Base-by-base conservation (phyloP, 371 early-diverging fungal genomes). In the Batkoa obscura region DNA sequence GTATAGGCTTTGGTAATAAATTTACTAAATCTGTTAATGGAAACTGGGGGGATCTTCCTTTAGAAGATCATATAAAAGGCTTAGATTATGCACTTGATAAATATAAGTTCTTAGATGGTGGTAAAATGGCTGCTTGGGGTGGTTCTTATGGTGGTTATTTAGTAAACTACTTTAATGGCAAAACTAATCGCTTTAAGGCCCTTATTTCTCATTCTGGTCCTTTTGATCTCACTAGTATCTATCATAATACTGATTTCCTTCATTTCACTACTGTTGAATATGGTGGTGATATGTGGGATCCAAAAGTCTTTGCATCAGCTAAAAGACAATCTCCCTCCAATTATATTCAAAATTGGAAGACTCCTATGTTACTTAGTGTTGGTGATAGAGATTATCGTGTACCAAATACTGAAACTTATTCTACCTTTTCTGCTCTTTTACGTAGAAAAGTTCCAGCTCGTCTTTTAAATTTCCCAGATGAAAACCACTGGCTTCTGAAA, bases 101-200 rank as follows among this genome's bases (percentile, higher is more conserved):
- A 12, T 77, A 75, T 57, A 43, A 63, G 3, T 83, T 73, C 56
- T 67, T 86, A 34, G 86, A 87, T 62, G 43, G 58, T n/a, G 59
- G 66, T 2, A 69, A 81, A 9, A 60, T 85, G 13, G 71, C 72
- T 33, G 90, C 75, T 12, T 66, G 87, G 31, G 90, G 90, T 37
- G 88, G 82, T 1, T 78, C 78, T 5, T 88, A 85, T 64, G 90
- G 90, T 59, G 90, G 87, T 1, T 86, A 77, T 63, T 84, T 84
- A 84, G 73, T 83, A 60, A 87, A 87, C 61, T 64, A 65, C 66
- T 66, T 80, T 60, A 79, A 80, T 58, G 76, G 75, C 33, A 75
- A 80, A 56, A 74, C 74, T 23, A 62, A 80, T 10, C 74, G 78
- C 10, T 89, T 89, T 71, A 72, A 71, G 56, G 80, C 76, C 33